Evolutionary conservation across 495 filamentous ascomycete genomes (phyloP).

Genomic region (Hypoxylon rickii): DNA sequence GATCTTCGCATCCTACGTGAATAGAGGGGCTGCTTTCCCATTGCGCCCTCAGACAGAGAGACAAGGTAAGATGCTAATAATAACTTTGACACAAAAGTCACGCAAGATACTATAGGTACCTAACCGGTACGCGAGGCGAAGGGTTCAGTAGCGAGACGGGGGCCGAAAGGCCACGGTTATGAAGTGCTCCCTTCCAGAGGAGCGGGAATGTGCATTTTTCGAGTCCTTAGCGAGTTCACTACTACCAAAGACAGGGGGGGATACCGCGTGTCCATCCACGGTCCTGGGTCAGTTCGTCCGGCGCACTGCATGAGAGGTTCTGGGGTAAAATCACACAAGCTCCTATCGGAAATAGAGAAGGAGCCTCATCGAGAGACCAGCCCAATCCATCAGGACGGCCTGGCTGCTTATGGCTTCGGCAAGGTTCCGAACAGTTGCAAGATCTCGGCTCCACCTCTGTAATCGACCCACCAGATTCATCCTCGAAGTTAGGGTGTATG

Average conservation of each 20-base stretch:
- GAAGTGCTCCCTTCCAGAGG: background rate
- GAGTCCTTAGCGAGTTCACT: slow-evolving; percentile 15
- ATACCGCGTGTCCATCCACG: slow-evolving; percentile 35
- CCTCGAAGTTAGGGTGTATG: no score
- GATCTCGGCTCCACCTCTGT: no score
- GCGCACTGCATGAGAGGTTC: slow-evolving; percentile 38
- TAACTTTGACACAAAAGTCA: slow-evolving; percentile 10
- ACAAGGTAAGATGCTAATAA: no score
- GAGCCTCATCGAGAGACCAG: slow-evolving; percentile 26
- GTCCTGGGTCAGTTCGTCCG: slow-evolving; percentile 37
- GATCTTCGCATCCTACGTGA: no score
- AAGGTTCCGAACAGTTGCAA: slow-evolving; percentile 26
- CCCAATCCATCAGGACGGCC: slow-evolving; percentile 26
- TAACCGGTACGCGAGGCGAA: slow-evolving; percentile 1
- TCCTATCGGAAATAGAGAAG: slow-evolving; percentile 18
- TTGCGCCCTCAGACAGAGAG: no score
- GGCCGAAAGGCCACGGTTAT: background rate
- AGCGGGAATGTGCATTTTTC: slow-evolving; percentile 27
- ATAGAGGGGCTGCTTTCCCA: no score
- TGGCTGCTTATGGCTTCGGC: slow-evolving; percentile 40
- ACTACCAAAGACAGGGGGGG: slow-evolving; percentile 23
- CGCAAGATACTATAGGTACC: background rate
- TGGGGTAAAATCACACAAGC: slow-evolving; percentile 21
- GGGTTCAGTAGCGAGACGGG: background rate
- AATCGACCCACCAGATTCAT: no score